phyloP scores from a whole-genome alignment of 1,139 yeast genomes.

The Lodderomyces parapsilosis region DNA sequence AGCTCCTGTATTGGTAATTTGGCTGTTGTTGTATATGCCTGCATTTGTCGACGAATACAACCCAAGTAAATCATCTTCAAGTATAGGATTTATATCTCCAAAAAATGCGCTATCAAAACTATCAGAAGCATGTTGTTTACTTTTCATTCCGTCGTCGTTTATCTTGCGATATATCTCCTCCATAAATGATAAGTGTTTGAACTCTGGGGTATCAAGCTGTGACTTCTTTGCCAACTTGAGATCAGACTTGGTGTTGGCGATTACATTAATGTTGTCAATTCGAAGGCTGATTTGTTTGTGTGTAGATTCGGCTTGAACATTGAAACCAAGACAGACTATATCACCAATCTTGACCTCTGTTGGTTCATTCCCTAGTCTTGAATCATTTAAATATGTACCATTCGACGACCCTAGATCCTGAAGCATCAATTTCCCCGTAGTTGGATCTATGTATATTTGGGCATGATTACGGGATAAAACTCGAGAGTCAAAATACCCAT shows the following conservation, averaged over 20 bases:
- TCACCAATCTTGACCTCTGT: slow-evolving; percentile 72
- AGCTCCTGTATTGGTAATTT: slow-evolving; percentile 54
- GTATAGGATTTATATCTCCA: slow-evolving; percentile 66
- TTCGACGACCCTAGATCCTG: slow-evolving; percentile 88
- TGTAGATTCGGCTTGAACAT: slow-evolving; percentile 77
- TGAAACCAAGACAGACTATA: slow-evolving; percentile 83
- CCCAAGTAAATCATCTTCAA: slow-evolving; percentile 62
- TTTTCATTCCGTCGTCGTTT: background rate
- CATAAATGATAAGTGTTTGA: slow-evolving; percentile 45
- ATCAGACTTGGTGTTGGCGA: slow-evolving; percentile 34
- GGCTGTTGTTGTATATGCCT: slow-evolving; percentile 64
- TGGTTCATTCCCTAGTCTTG: slow-evolving; percentile 64
- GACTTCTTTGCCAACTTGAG: slow-evolving; percentile 1
- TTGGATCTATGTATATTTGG: slow-evolving; percentile 73
- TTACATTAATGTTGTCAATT: slow-evolving; percentile 68
- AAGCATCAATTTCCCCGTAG: slow-evolving; percentile 66
- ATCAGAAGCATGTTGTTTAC: background rate
- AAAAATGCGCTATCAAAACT: slow-evolving; percentile 71
- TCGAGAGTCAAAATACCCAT: slow-evolving; percentile 92
- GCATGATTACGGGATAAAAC: slow-evolving; percentile 95
- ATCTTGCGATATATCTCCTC: slow-evolving; percentile 31
- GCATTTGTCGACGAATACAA: slow-evolving; percentile 53
- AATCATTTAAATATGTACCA: slow-evolving; percentile 88
- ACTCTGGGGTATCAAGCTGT: slow-evolving; percentile 25
- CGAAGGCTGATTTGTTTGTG: slow-evolving; percentile 84